Evolutionary conservation across 805 yeast species (phyloP).

Genomic region (Isabelozyma heimii): DNA sequence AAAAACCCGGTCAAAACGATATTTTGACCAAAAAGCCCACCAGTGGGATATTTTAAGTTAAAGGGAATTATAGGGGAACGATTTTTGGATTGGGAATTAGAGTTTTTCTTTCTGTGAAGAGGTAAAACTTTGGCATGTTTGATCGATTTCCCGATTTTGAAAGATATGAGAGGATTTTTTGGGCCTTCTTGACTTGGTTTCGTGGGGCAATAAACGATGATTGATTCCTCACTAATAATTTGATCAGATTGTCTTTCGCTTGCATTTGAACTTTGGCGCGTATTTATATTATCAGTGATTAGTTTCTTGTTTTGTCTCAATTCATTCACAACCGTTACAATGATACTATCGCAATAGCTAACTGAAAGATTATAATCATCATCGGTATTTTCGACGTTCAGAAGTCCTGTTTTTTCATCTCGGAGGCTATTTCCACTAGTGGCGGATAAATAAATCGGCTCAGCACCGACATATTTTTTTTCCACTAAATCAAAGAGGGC

Average conservation of each 20-base stretch:
- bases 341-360: conserved; percentile 31
- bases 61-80: conserved; percentile 38
- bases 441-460: conserved; percentile 14
- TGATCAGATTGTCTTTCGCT: not conserved
- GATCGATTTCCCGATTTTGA: conserved; percentile 31
- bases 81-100: conserved; percentile 1
- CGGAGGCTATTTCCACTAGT: conserved; percentile 8
- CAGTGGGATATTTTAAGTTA: conserved; percentile 52
- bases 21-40: conserved; percentile 66
- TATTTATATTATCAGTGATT: not conserved
- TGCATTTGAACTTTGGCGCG: not conserved
- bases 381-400: conserved; percentile 10
- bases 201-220: conserved; percentile 35
- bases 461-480: conserved; percentile 23
- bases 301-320: conserved; percentile 11
- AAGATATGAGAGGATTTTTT: conserved; percentile 32
- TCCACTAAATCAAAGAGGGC: conserved; percentile 46
- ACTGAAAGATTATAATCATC: conserved; percentile 20
- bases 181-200: conserved; percentile 7
- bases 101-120: conserved; percentile 21
- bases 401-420: conserved; percentile 9
- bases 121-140: conserved; percentile 29
- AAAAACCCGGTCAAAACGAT: conserved; percentile 60
- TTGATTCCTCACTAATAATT: conserved; percentile 16
- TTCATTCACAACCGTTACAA: conserved; percentile 30